Conservation (phyloP, 768 basidiomycete genomes). For the Dictyophora rubrovolvata region DNA sequence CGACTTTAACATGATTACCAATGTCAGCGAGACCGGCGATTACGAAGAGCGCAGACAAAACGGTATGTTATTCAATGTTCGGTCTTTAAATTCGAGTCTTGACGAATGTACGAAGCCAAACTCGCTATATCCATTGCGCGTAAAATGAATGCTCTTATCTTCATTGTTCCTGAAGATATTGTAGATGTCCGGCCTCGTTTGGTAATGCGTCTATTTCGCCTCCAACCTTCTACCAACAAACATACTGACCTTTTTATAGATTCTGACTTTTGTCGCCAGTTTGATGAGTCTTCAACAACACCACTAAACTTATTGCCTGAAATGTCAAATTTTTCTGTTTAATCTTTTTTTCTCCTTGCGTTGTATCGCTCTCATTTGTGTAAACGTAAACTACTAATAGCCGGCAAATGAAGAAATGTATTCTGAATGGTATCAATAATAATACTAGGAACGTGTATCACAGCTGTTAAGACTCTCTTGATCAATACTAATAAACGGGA, state of each 20-base stretch:
- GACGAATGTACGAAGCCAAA: constrained; percentile 58
- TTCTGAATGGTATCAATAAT: too few relatives aligned
- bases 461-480: too few relatives aligned
- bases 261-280: constrained; percentile 92
- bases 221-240: neutral
- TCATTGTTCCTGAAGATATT: constrained; percentile 94
- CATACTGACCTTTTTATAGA: constrained; percentile 32
- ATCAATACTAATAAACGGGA: too few relatives aligned
- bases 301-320: neutral
- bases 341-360: too few relatives aligned
- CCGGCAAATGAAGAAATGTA: too few relatives aligned
- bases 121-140: constrained; percentile 97
- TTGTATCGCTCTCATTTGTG: too few relatives aligned
- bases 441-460: neutral
- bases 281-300: constrained; percentile 60
- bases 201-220: constrained; percentile 42
- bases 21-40: constrained; percentile 46
- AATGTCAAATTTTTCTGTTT: too few relatives aligned
- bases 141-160: constrained; percentile 93
- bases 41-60: constrained; percentile 91
- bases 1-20: constrained; percentile 70
- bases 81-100: neutral
- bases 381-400: too few relatives aligned
- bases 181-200: constrained; percentile 87
- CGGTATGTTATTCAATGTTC: constrained; percentile 39